phyloP scores from a whole-genome alignment of 1,284 basidiomycete species.

The Marasmius sp. region DNA sequence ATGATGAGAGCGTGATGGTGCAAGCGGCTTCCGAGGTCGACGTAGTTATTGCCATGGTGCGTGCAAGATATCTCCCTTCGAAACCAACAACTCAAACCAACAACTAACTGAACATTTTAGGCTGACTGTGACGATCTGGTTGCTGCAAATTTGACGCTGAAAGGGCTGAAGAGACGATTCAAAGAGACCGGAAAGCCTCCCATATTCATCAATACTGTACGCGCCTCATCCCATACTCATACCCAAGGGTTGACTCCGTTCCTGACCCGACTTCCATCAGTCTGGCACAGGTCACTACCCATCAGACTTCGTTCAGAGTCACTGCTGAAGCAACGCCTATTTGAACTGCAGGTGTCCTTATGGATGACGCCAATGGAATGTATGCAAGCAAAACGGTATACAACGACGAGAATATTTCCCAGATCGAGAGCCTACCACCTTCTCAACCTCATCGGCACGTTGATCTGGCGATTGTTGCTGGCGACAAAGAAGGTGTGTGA shows the following conservation, averaged over 20 bases:
- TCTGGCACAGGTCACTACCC: constrained; percentile 19
- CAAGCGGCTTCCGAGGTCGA: constrained; percentile 29
- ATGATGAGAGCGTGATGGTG: constrained; percentile 32
- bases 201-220: constrained; percentile 52
- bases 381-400: constrained; percentile 31
- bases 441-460: constrained; percentile 36
- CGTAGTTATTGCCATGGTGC: constrained; percentile 34
- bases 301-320: not conserved
- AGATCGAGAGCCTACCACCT: constrained; percentile 35
- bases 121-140: constrained; percentile 41
- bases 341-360: constrained; percentile 22
- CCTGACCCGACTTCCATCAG: constrained; percentile 3
- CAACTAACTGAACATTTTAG: constrained; percentile 20
- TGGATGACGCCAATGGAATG: constrained; percentile 35
- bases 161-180: constrained; percentile 42
- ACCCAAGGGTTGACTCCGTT: not conserved
- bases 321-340: not conserved
- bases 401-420: constrained; percentile 34
- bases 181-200: constrained; percentile 40
- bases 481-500: constrained; percentile 33
- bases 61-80: not conserved
- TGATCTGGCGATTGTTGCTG: constrained; percentile 34
- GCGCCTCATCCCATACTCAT: constrained; percentile 16
- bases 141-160: constrained; percentile 41
- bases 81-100: not conserved